These are phyloP conservation scores for Pelargonium australe DNA, from an alignment of 441 rosid genomes.

Conservation along the genomic window DNA sequence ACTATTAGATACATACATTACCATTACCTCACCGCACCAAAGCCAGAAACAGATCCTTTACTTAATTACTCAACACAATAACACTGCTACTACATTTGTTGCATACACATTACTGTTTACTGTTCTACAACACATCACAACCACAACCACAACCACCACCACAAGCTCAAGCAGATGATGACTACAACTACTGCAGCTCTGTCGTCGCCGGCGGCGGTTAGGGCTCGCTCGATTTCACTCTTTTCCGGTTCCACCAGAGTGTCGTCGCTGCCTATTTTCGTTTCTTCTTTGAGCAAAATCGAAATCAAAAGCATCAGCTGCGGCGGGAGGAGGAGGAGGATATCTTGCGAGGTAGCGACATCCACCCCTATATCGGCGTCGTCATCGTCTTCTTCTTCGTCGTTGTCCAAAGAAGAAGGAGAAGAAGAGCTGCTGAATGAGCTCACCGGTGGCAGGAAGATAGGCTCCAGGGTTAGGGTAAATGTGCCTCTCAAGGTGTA, in stretches of 20 bases:
- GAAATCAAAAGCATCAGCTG: too few species aligned
- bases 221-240: background rate
- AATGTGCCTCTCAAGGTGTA: slow-evolving; percentile 75
- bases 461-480: slow-evolving; percentile 73
- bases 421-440: slow-evolving; percentile 4
- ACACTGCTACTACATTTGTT: too few species aligned
- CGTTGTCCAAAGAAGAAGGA: background rate
- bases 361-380: background rate
- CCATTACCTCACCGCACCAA: too few species aligned
- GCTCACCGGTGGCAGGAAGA: slow-evolving; percentile 21
- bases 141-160: background rate
- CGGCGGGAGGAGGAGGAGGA: background rate
- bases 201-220: background rate
- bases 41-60: too few species aligned
- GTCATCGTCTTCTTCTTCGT: background rate
- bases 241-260: too few species aligned
- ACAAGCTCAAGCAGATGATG: background rate
- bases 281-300: too few species aligned
- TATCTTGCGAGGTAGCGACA: slow-evolving; percentile 1
- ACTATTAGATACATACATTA: too few species aligned
- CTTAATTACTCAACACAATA: too few species aligned
- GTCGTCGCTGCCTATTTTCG: too few species aligned
- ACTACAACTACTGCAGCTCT: background rate
- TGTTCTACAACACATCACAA: too few species aligned
- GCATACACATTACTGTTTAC: too few species aligned